A percentile compares a stretch with the other conserved stretches of the same genome.
Conservation (phyloP, 2,329 filamentous ascomycete species). For the Aspergillus felis region DNA sequence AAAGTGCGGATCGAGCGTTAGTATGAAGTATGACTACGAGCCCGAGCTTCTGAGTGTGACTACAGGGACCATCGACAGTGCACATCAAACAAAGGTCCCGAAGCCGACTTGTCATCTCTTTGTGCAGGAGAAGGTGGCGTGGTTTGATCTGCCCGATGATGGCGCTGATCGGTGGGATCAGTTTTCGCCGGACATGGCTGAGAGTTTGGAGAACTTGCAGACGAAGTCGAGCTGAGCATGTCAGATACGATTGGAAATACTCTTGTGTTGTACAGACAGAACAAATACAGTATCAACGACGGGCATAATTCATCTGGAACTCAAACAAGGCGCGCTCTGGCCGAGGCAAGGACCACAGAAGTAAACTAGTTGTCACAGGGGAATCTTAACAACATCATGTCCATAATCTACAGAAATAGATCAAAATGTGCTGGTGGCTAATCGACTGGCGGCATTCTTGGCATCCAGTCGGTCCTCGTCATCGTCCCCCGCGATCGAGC, state of each 20-base stretch:
- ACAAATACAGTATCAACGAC: neutral
- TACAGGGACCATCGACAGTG: slow-evolving; percentile 41
- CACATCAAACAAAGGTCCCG: slow-evolving; percentile 22
- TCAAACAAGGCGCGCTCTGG: neutral
- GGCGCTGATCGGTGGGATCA: slow-evolving; percentile 21
- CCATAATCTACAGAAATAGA: slow-evolving; percentile 31
- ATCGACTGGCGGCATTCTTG: slow-evolving; percentile 85
- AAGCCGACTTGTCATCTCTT: slow-evolving; percentile 41
- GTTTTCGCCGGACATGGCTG: slow-evolving; percentile 15
- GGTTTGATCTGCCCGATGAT: slow-evolving; percentile 39
- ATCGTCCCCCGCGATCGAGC: slow-evolving; percentile 52
- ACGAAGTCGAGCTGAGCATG: neutral
- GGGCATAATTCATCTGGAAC: neutral
- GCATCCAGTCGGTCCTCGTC: slow-evolving; percentile 94
- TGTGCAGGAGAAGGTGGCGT: slow-evolving; percentile 38
- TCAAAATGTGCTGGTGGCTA: slow-evolving; percentile 92
- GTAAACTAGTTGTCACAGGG: slow-evolving; percentile 19
- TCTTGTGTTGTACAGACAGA: neutral
- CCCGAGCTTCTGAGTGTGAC: slow-evolving; percentile 32
- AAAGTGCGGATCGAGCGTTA: slow-evolving; percentile 45
- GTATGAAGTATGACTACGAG: slow-evolving; percentile 39
- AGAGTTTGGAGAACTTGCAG: neutral
- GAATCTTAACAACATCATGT: slow-evolving; percentile 31
- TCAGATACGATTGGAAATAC: neutral
- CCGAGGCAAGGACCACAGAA: neutral